Evolutionary conservation across 164 flowering plant genomes (phyloP), one percentile per base, ranked within the genome.

Genomic region (Umbilicus rupestris): DNA sequence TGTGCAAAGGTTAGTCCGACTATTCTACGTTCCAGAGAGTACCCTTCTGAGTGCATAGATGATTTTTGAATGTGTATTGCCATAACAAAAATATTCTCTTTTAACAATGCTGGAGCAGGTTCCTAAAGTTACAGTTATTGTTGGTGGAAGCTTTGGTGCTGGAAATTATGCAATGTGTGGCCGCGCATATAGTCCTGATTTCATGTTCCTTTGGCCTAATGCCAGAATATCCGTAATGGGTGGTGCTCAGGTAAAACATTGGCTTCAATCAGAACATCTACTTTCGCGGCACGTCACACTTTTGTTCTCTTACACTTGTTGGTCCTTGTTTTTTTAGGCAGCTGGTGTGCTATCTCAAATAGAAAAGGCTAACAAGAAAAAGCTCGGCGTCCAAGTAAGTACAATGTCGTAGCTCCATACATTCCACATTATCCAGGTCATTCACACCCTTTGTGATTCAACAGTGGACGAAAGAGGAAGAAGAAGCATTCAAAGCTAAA

Each of bases 141-240:
- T 92, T 68, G 99, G 99, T 60, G 97, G 97, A 81, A 92, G 99
- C 84, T 95, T 95, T 75, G 99, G 97, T 71, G 97, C 97, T 72
- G 97, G 99, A 71, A 92, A 92, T 63, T 95, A 92, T 79, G 99
- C 97, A 63, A 95, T 95, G 97, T 95, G 99, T 71, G 97, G 97
- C 20, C 97, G 99, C 71, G 97, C 99, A 59, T 92, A 88, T 69
- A 92, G 92, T 78, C 99, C 99, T 39, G 71, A 87, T 78, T 95
- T 95, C 77, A 77, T 95, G 85, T 95, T 89, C 81, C 78, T 88
- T 52, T 95, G 99, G 99, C 97, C 99, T 24, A 88, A 87, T 74
- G 92, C 99, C 30, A 83, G 87, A 79, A 95, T 95, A 68, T 88
- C 92, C 64, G 92, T 92, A 66, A 95, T 95, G 99, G 99, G 97